phyloP scores from a whole-genome alignment of 257 asterid genomes.

The Salvia splendens region DNA sequence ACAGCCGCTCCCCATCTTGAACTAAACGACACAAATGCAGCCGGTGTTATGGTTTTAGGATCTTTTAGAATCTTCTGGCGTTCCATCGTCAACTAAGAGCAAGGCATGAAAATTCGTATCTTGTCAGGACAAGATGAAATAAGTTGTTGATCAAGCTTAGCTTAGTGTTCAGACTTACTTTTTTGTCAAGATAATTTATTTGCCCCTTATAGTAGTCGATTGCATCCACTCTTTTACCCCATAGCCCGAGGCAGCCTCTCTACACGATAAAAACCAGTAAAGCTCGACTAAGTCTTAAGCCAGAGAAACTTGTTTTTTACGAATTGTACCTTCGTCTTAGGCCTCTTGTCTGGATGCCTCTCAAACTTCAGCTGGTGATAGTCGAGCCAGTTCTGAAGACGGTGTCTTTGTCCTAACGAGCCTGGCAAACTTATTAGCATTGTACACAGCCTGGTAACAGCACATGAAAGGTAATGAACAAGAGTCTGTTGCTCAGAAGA shows the following conservation, averaged over 20 bases:
- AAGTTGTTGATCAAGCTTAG: not conserved
- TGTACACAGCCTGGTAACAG: slow-evolving; percentile 68
- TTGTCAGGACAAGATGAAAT: slow-evolving; percentile 21
- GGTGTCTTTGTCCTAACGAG: slow-evolving; percentile 68
- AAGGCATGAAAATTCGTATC: slow-evolving; percentile 13
- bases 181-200: slow-evolving; percentile 63
- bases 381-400: slow-evolving; percentile 92
- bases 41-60: slow-evolving; percentile 61
- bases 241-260: slow-evolving; percentile 87
- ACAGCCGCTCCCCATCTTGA: slow-evolving; percentile 98
- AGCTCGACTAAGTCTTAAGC: not conserved
- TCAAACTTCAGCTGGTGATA: slow-evolving; percentile 87
- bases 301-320: not conserved
- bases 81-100: slow-evolving; percentile 72
- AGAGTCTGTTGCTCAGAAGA: too few species aligned
- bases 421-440: slow-evolving; percentile 81
- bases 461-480: slow-evolving; percentile 26
- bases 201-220: slow-evolving; percentile 72
- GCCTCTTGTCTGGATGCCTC: slow-evolving; percentile 84
- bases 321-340: slow-evolving; percentile 62
- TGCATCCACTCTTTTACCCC: slow-evolving; percentile 78
- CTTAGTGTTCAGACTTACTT: slow-evolving; percentile 39
- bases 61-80: slow-evolving; percentile 78
- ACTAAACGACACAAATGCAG: slow-evolving; percentile 89
- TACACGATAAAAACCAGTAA: slow-evolving; percentile 36